These are phyloP conservation scores for Wallemia ichthyophaga DNA, from an alignment of 1,284 basidiomycete species.

Conservation along the genomic window DNA sequence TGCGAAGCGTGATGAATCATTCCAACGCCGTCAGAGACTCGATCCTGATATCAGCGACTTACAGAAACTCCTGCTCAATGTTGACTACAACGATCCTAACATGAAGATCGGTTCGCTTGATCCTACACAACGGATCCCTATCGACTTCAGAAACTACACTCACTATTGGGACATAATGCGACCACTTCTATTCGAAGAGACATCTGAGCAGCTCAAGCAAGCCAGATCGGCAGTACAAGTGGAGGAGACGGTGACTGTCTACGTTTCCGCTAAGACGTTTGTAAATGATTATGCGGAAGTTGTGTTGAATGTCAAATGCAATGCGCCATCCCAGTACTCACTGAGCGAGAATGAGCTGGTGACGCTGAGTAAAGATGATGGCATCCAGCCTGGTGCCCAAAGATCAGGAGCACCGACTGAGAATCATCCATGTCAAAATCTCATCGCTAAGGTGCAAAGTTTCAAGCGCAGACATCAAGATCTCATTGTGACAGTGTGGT, in stretches of 20 bases:
- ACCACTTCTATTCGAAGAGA: slow-evolving; percentile 65
- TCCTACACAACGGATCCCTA: slow-evolving; percentile 24
- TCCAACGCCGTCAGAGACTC: slow-evolving; percentile 32
- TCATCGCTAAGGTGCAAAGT: not conserved
- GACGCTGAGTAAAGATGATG: not conserved
- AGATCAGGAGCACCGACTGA: not conserved
- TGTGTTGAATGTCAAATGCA: slow-evolving; percentile 25
- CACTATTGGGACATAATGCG: slow-evolving; percentile 52
- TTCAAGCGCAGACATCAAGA: slow-evolving; percentile 6
- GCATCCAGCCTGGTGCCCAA: not conserved
- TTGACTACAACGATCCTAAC: slow-evolving; percentile 31
- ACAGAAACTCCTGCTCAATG: slow-evolving; percentile 49
- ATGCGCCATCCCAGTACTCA: slow-evolving; percentile 3
- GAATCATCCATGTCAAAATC: not conserved
- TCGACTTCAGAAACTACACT: slow-evolving; percentile 29
- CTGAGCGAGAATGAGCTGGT: slow-evolving; percentile 6
- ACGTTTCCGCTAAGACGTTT: slow-evolving; percentile 30
- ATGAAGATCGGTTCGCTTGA: slow-evolving; percentile 10
- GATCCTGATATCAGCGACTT: slow-evolving; percentile 54
- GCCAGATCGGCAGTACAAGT: slow-evolving; percentile 30
- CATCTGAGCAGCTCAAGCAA: slow-evolving; percentile 62
- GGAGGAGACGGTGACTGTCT: slow-evolving; percentile 25
- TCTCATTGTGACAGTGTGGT: not conserved
- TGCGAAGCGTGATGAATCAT: not conserved
- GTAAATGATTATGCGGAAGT: slow-evolving; percentile 42